These are phyloP conservation scores for Gossypium gossypioides DNA, from an alignment of 441 rosid genomes.

Conservation along the genomic window DNA sequence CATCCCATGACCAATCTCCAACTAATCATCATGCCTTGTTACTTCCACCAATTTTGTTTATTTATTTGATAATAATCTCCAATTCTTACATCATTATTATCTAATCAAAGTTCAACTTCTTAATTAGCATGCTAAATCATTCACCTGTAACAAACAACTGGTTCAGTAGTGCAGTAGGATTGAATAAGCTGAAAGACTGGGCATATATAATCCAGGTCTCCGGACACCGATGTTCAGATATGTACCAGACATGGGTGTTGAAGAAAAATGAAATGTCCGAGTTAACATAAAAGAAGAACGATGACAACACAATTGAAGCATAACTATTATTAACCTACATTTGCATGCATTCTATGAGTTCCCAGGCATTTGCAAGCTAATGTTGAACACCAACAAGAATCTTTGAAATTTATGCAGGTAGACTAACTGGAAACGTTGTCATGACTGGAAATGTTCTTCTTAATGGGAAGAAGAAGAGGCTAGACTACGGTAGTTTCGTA, in stretches of 20 bases:
- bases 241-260: background rate
- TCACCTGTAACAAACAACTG: too few relatives aligned
- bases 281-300: background rate
- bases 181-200: background rate
- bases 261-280: background rate
- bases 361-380: background rate
- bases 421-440: conserved; percentile 52
- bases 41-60: too few relatives aligned
- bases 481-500: conserved; percentile 42
- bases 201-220: background rate
- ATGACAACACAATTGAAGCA: background rate
- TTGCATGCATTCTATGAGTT: background rate
- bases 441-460: conserved; percentile 67
- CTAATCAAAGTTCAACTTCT: too few relatives aligned
- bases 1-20: too few relatives aligned
- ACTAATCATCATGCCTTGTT: too few relatives aligned
- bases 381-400: background rate
- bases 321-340: background rate
- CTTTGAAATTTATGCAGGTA: conserved; percentile 36
- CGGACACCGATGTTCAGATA: background rate
- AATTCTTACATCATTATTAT: too few relatives aligned
- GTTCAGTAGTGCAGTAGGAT: background rate
- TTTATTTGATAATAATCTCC: too few relatives aligned
- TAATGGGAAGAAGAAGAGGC: conserved; percentile 54
- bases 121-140: too few relatives aligned